These are phyloP conservation scores for Pichia scutulata DNA, from an alignment of 805 yeast species.

Conservation along the genomic window DNA sequence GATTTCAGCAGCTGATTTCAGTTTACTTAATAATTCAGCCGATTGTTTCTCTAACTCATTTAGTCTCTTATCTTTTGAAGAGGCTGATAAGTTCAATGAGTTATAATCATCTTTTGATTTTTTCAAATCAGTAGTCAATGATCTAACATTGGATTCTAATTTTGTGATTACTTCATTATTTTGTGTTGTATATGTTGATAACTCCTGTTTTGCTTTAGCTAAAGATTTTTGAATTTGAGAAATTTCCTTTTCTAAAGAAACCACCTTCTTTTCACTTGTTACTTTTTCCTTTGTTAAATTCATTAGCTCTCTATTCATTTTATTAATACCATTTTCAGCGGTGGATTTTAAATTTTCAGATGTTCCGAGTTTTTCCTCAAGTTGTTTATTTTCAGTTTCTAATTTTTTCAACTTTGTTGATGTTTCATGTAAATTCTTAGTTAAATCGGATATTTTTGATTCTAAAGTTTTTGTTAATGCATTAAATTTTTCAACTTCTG, in stretches of 20 bases:
- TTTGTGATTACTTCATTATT: conserved; percentile 18
- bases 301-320: conserved; percentile 79
- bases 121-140: conserved; percentile 15
- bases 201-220: conserved; percentile 27
- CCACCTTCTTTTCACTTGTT: conserved; percentile 37
- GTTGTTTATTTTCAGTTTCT: conserved; percentile 18
- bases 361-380: conserved; percentile 25
- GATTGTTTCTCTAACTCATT: conserved; percentile 18
- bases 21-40: conserved; percentile 14
- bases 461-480: conserved; percentile 28
- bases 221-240: conserved; percentile 25
- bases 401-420: conserved; percentile 13
- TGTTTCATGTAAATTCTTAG: conserved; percentile 18
- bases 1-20: conserved; percentile 22
- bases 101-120: conserved; percentile 20
- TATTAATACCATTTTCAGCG: conserved; percentile 83
- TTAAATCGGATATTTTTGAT: conserved; percentile 20
- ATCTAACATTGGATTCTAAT: conserved; percentile 16
- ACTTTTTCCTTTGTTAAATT: conserved; percentile 54
- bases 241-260: conserved; percentile 36
- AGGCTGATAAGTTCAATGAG: conserved; percentile 18
- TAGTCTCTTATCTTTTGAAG: conserved; percentile 20
- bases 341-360: conserved; percentile 32
- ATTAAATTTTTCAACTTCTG: conserved; percentile 21
- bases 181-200: conserved; percentile 19